These are phyloP conservation scores for Termitomyces titanicus DNA, from an alignment of 768 basidiomycete species.

Conservation along the genomic window DNA sequence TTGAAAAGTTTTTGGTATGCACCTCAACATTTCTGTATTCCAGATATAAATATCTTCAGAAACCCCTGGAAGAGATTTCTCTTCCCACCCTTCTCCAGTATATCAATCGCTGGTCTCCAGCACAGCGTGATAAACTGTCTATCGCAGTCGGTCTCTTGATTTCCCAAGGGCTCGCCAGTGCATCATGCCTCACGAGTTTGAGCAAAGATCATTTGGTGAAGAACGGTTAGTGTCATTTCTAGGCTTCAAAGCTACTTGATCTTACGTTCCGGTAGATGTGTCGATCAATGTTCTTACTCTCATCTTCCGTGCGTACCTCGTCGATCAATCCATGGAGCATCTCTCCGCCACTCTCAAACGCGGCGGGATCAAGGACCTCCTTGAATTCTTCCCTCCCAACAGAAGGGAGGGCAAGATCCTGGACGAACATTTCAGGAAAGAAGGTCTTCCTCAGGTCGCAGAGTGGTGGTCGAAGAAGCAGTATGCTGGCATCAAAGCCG, in stretches of 20 bases:
- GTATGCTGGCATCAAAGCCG: slow-evolving; percentile 76
- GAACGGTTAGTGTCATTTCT: slow-evolving; percentile 56
- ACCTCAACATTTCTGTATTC: neutral
- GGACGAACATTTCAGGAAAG: slow-evolving; percentile 85
- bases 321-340: slow-evolving; percentile 86
- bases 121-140: slow-evolving; percentile 80
- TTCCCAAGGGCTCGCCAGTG: slow-evolving; percentile 77
- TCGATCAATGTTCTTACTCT: slow-evolving; percentile 72
- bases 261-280: slow-evolving; percentile 48
- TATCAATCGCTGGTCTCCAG: slow-evolving; percentile 76
- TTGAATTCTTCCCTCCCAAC: slow-evolving; percentile 83
- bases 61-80: slow-evolving; percentile 84
- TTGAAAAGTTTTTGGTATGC: neutral
- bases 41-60: slow-evolving; percentile 99
- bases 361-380: slow-evolving; percentile 81
- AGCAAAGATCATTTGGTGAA: slow-evolving; percentile 95
- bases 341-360: slow-evolving; percentile 78
- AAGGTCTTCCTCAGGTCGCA: slow-evolving; percentile 71
- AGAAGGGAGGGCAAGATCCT: slow-evolving; percentile 71
- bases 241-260: neutral
- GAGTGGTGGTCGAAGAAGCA: slow-evolving; percentile 97
- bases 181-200: slow-evolving; percentile 74
- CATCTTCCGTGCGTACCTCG: slow-evolving; percentile 79
- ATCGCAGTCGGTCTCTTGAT: slow-evolving; percentile 79
- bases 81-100: slow-evolving; percentile 87